These are phyloP conservation scores for Pyrus pyrifolia DNA, from an alignment of 306 rosid genomes.

Conservation along the genomic window DNA sequence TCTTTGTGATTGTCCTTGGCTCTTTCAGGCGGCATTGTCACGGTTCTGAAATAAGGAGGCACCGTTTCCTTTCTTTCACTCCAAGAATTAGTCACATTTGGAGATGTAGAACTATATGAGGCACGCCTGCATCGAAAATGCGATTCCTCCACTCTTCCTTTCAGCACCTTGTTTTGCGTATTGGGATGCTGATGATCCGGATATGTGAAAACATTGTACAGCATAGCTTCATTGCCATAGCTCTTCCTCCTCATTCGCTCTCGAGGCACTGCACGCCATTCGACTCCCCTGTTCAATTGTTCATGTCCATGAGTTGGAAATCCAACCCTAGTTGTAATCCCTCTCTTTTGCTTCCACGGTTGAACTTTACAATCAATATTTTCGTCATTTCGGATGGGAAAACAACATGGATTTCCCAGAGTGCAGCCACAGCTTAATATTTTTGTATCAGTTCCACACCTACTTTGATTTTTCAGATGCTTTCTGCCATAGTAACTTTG, in stretches of 20 bases:
- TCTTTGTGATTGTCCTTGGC: slow-evolving; percentile 15
- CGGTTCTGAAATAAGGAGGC: slow-evolving; percentile 39
- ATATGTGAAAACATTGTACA: slow-evolving; percentile 29
- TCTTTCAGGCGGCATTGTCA: slow-evolving; percentile 56
- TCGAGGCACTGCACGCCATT: slow-evolving; percentile 6
- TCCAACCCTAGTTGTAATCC: slow-evolving; percentile 3
- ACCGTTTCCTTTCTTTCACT: slow-evolving; percentile 17
- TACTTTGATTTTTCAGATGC: slow-evolving; percentile 20
- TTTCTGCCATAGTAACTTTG: slow-evolving; percentile 32
- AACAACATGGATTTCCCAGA: slow-evolving; percentile 37
- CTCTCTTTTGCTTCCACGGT: slow-evolving; percentile 19
- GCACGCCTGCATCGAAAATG: neutral
- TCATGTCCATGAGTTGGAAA: slow-evolving; percentile 10
- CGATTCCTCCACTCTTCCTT: slow-evolving; percentile 11
- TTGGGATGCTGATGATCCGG: slow-evolving; percentile 18
- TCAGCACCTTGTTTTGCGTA: slow-evolving; percentile 9
- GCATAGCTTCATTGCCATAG: slow-evolving; percentile 10
- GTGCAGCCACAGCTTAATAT: slow-evolving; percentile 15
- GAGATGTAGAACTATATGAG: neutral
- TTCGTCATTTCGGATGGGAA: slow-evolving; percentile 7
- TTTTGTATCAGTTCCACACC: slow-evolving; percentile 6
- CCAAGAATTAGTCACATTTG: slow-evolving; percentile 13
- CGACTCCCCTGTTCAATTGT: slow-evolving; percentile 15
- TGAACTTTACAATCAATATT: slow-evolving; percentile 9
- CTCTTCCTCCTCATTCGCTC: slow-evolving; percentile 27